A percentile compares a stretch with the other conserved stretches of the same genome.
These are phyloP conservation scores for Aegle marmelos DNA, from an alignment of 345 rosid species.

Conservation along the genomic window DNA sequence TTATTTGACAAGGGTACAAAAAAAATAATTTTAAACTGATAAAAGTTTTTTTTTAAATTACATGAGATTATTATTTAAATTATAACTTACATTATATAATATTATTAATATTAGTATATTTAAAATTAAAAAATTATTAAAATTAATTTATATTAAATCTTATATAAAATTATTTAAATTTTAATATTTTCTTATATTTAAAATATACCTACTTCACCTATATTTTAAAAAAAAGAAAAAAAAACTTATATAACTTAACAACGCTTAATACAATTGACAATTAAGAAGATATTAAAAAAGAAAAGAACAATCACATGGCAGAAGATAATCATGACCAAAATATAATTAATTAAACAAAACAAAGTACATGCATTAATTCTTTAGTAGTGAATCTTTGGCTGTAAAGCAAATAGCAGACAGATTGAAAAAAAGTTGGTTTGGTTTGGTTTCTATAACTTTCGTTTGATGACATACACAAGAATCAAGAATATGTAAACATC, in stretches of 20 bases:
- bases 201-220: accelerated
- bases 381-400: constrained; percentile 12
- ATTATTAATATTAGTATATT: no score
- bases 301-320: background rate
- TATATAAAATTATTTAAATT: accelerated
- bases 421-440: background rate
- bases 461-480: constrained; percentile 4
- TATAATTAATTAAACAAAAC: background rate
- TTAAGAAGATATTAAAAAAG: background rate
- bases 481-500: constrained; percentile 12
- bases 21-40: no score
- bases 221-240: no score
- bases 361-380: constrained; percentile 2
- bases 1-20: no score
- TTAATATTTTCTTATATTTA: no score
- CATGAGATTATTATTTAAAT: no score
- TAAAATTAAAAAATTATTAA: accelerated
- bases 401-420: constrained; percentile 13
- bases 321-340: background rate
- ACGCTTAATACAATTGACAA: background rate
- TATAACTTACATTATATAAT: no score
- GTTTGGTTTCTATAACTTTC: constrained; percentile 17
- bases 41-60: no score
- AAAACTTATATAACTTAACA: no score
- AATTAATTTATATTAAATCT: no score